Base-by-base conservation (phyloP, 441 rosid genomes). In the Brassica balearica region DNA sequence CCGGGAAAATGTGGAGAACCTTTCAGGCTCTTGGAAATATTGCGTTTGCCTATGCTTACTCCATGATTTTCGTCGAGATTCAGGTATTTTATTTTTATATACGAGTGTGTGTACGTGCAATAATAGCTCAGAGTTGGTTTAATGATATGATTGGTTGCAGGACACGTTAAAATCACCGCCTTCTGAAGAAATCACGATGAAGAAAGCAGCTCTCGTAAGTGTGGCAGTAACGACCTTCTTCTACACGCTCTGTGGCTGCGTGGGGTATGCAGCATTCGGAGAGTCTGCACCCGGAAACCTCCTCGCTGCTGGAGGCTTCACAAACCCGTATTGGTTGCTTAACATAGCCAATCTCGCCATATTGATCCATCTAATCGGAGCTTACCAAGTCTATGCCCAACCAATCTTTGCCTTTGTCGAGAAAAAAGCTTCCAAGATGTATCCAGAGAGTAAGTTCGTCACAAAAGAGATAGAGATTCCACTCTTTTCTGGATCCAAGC, bases 181-280 rank as follows among this genome's bases (percentile, higher is more conserved):
- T 12, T 51, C 92, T 64, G 98, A 95, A 71, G 66, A 81, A 20
- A 84, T 81, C 69, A 90, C 96, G 11, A 90, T 95, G 97, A 91
- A 81, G 68, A 95, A 85, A 72, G 96, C 98, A 15, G 72, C 92
- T 7, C 65, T 85, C 1, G 3, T 88, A 4, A 91, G 98, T 53
- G 88, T 88, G 15, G 75, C 46, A 8, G 90, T 88, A 3, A 91
- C 99, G 2, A 93, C 97, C 8, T 2, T 89, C 25, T 95, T 93
- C 85, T 95, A 93, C 89, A 88, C 93, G 92, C 84, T 87, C 7
- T 95, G 98, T 55, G 98, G 99, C 8, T 91, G 93, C 71, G 65
- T 93, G 66, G 97, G 99, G 7, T 95, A 95, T 41, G 98, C 97
- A 0, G 90, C 98, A 0, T 95, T 95, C 12, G 99, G 99, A 11